Conservation (phyloP, 768 basidiomycete species). For the Suillus brevipes region DNA sequence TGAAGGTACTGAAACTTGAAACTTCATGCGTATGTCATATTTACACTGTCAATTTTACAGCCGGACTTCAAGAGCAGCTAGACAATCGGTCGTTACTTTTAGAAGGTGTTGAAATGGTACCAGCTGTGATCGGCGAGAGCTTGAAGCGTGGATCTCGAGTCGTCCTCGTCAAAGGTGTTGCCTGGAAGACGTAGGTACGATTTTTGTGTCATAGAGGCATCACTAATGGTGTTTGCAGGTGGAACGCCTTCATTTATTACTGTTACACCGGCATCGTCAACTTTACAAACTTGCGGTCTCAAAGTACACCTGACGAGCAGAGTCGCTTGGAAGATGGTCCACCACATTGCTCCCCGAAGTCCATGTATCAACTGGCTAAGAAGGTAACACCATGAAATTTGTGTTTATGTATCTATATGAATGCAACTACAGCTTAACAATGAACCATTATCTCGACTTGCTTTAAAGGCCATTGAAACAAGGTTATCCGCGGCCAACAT, state of each 20-base stretch:
- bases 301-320: not conserved
- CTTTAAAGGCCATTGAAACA: conserved; percentile 2
- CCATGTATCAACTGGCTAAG: conserved; percentile 25
- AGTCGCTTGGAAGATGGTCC: not conserved
- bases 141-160: not conserved
- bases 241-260: conserved; percentile 10
- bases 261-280: conserved; percentile 10
- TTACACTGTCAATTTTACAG: not conserved
- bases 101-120: not conserved
- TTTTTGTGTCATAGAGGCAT: not conserved
- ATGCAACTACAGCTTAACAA: conserved; percentile 6
- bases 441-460: conserved; percentile 5
- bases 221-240: not conserved
- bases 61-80: not conserved
- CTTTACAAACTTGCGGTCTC: conserved; percentile 8
- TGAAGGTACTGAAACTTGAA: not conserved
- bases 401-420: not conserved
- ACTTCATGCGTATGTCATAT: not conserved
- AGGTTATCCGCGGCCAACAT: conserved; percentile 7
- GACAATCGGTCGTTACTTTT: not conserved
- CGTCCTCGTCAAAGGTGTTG: conserved; percentile 7
- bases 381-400: conserved; percentile 12
- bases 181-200: conserved; percentile 7
- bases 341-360: conserved; percentile 25
- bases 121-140: not conserved